phyloP scores from a whole-genome alignment of 495 filamentous ascomycete genomes.

The Podospora bellae-mahoneyi region DNA sequence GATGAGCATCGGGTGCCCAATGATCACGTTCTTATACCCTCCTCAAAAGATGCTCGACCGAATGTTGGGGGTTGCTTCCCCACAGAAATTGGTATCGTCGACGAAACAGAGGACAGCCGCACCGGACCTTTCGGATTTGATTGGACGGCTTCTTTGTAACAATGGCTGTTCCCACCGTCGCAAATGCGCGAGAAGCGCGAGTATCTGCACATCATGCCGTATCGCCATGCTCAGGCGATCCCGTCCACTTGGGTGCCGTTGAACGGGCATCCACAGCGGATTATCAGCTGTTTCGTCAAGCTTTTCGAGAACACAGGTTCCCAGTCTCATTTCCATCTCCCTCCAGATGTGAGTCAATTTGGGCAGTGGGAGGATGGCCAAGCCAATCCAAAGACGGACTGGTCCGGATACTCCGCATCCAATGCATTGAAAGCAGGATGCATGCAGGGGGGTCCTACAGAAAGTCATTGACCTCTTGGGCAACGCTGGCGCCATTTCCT shows the following conservation, averaged over 20 bases:
- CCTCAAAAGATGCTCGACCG: conserved; percentile 22
- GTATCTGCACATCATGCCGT: conserved; percentile 29
- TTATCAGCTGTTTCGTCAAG: not conserved
- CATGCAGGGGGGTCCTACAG: conserved; percentile 32
- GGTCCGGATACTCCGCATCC: conserved; percentile 24
- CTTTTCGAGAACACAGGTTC: not conserved
- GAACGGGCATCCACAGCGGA: conserved; percentile 1
- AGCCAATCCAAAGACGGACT: conserved; percentile 14
- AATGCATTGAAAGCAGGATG: conserved; percentile 29
- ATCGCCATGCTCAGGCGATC: conserved; percentile 23
- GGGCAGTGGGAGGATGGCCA: conserved; percentile 7
- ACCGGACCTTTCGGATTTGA: conserved; percentile 15
- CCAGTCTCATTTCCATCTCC: not conserved
- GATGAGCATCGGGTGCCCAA: conserved; percentile 22
- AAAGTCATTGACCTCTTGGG: conserved; percentile 16
- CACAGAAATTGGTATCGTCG: conserved; percentile 16
- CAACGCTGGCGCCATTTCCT: conserved; percentile 10
- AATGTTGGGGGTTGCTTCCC: conserved; percentile 15
- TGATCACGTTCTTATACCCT: conserved; percentile 32
- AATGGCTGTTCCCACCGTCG: conserved; percentile 19
- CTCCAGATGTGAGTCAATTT: conserved; percentile 19
- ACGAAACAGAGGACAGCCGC: conserved; percentile 19
- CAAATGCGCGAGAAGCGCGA: conserved; percentile 23
- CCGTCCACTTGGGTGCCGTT: conserved; percentile 11
- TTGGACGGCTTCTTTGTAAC: conserved; percentile 18